Base-by-base conservation (phyloP, 2,329 filamentous ascomycete genomes). In the Akanthomyces lecanii region DNA sequence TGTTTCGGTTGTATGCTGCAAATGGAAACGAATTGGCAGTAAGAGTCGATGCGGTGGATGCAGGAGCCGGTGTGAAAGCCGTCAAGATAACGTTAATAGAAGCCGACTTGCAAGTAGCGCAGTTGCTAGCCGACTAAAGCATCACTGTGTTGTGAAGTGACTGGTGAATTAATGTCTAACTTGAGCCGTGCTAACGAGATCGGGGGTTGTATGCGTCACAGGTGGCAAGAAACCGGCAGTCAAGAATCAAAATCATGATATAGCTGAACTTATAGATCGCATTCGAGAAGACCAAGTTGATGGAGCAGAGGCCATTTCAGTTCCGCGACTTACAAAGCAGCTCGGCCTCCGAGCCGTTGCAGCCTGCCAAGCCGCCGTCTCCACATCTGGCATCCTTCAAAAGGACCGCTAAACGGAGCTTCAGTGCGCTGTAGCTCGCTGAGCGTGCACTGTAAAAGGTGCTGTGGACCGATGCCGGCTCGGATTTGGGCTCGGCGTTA, bases 381-480 rank as follows among this genome's bases (percentile, higher is more conserved):
- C 45, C 45, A 59, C 56, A 28, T 21, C 5, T 21, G 2, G 33
- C 45, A 58, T 51, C 56, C 28, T 25, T 58, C 30, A 30, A 23
- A 36, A 25, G 7, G 28, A 50, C 33, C 56, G 33, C 56, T 59
- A 57, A 48, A 48, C 25, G 28, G 40, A 5, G 11, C 33, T 14
- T 33, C 36, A 61, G 38, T 11, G 16, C 36, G 33, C 47, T 61
- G 38, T 30, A 52, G n/a, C 16, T 18, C 33, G n/a, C 57, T 40
- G 21, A 18, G 16, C 5, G 25, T n/a, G 47, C 25, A 36, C 36
- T 52, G 36, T 5, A 30, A 21, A 36, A 23, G 16, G 12, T 48
- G 63, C 38, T 56, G 61, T 60, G 38, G 51, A 30, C 42, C 61
- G 58, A 52, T 63, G 65, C 25, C 65, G 58, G 40, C 62, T 67